Base-by-base conservation (phyloP, 805 yeast species). In the Alloascoidea hylecoeti region DNA sequence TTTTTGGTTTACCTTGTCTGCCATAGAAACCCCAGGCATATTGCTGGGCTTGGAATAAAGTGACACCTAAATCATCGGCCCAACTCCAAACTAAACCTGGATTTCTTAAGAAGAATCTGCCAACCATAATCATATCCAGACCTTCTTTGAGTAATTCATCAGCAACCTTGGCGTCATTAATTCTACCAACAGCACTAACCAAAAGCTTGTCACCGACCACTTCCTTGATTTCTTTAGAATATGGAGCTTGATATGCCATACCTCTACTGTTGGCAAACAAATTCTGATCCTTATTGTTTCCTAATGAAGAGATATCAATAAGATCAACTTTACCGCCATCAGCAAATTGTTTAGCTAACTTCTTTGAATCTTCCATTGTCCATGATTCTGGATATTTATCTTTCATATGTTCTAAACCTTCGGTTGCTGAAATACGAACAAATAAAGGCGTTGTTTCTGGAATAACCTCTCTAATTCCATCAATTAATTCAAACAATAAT, bases 291-390 rank as follows among this genome's bases (percentile, higher is more conserved):
- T 51, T 42, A 44, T 53, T 55, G 47, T 61, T 63, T 35, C 75
- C 75, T 41, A 77, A 78, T 5, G 72, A 57, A 1, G 78, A 70
- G 34, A 68, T 60, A 48, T 75, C 80, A 28, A 75, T 44, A 14
- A 73, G 52, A 41, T 69, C 72, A 35, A 74, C 61, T n/a, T n/a
- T n/a, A n/a, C n/a, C n/a, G n/a, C n/a, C n/a, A n/a, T n/a, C n/a
- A n/a, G n/a, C n/a, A 5, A 72, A 75, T 37, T 52, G 57, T 16
- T 61, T 58, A 0, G 66, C 60, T 30, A 70, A 49, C 39, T 55
- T 53, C 15, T 57, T 42, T 2, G 68, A 51, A 41, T 68, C 72
- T 17, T 60, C 62, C 18, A 64, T 45, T 1, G 49, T 58, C 70
- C 72, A 66, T 3, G 60, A 54, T 1, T 51, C 52, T 16, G 52